Conservation (phyloP, 768 basidiomycete genomes). For the Leucogyrophana mollusca region DNA sequence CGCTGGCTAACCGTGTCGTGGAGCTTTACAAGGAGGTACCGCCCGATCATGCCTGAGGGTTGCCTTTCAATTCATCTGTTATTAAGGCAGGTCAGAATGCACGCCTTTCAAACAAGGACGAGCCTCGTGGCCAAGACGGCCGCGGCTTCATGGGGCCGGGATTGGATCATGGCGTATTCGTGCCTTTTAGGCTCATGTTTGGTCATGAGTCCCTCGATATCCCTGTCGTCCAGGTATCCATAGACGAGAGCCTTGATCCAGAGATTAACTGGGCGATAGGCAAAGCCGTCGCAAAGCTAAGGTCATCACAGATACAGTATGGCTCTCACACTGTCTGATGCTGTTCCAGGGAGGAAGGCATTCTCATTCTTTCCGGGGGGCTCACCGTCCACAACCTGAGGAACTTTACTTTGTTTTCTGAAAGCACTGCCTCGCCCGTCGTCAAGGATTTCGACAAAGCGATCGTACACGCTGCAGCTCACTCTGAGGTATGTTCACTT, state of each 20-base stretch:
- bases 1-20: constrained; percentile 57
- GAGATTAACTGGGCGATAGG: constrained; percentile 66
- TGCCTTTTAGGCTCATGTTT: constrained; percentile 81
- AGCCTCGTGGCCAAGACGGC: constrained; percentile 65
- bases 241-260: constrained; percentile 59
- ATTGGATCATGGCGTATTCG: constrained; percentile 77
- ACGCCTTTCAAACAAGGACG: constrained; percentile 45
- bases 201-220: constrained; percentile 58
- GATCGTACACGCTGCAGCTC: constrained; percentile 51
- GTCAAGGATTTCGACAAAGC: constrained; percentile 61
- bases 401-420: constrained; percentile 50
- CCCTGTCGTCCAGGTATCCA: constrained; percentile 71
- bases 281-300: constrained; percentile 54
- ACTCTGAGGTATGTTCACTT: constrained; percentile 44
- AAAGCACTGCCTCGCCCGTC: constrained; percentile 43
- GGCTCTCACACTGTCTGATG: not conserved
- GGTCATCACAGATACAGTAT: constrained; percentile 35
- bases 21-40: constrained; percentile 54
- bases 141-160: constrained; percentile 64
- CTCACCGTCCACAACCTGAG: constrained; percentile 66
- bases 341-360: constrained; percentile 53
- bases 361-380: constrained; percentile 71
- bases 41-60: not conserved
- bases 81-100: constrained; percentile 52
- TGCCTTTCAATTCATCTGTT: not conserved